Conservation (phyloP, 805 yeast species). For the Lachancea sp. region DNA sequence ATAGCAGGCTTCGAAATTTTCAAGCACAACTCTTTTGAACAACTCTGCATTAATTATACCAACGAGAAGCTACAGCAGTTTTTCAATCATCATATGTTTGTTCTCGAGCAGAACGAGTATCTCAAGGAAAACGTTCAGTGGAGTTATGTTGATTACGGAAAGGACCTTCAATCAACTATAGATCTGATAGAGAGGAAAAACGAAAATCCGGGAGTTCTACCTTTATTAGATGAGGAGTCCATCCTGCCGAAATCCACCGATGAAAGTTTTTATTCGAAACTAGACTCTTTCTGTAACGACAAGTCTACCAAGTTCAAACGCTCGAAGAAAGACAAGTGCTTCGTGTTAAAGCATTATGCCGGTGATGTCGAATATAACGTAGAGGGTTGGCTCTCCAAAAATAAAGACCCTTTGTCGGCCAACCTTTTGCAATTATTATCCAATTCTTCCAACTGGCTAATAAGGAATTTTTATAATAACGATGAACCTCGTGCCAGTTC, state of each 20-base stretch:
- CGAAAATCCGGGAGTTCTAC: constrained; percentile 65
- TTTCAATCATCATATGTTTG: constrained; percentile 96
- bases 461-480: constrained; percentile 45
- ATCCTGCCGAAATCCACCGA: constrained; percentile 89
- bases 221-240: constrained; percentile 90
- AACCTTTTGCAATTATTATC: constrained; percentile 57
- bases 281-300: constrained; percentile 57
- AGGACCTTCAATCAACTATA: constrained; percentile 89
- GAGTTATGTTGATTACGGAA: constrained; percentile 94
- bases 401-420: constrained; percentile 87
- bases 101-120: constrained; percentile 94
- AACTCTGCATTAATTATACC: constrained; percentile 93
- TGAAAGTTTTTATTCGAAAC: constrained; percentile 70
- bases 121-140: constrained; percentile 89
- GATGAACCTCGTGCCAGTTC: constrained; percentile 31
- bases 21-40: constrained; percentile 90
- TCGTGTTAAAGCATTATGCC: constrained; percentile 86
- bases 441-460: constrained; percentile 49
- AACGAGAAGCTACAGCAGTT: constrained; percentile 97
- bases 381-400: constrained; percentile 90
- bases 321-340: constrained; percentile 69
- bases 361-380: constrained; percentile 92
- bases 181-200: constrained; percentile 72
- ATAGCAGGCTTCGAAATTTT: constrained; percentile 98
- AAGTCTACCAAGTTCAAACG: constrained; percentile 56